Evolutionary conservation across 2,329 filamentous ascomycete species (phyloP), one percentile per base, ranked within the genome.

Genomic region (Cordyceps militaris): DNA sequence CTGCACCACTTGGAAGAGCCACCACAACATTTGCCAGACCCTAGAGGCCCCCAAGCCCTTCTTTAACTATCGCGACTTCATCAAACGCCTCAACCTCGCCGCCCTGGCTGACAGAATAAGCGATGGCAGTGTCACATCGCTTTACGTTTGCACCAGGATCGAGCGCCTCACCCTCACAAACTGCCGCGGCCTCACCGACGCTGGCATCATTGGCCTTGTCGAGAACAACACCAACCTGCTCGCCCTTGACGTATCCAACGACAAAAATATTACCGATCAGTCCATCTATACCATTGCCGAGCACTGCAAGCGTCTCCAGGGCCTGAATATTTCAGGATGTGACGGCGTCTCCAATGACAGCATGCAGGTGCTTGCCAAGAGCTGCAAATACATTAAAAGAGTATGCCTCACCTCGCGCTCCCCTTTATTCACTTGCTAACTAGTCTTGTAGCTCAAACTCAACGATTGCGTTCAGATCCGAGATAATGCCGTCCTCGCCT

Each of bases 121-220:
- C 75, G 93, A 99, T 70, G 93, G 94, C 52, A 97, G 91, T 54
- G 84, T 99, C 57, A 75, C 85, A 63, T 87, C 93, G 9, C 84
- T 99, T 65, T 80, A 84, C 26, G 82, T 86, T 42, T 99, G 94
- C 81, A 94, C 91, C 67, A 85, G 92, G 49, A 86, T 99, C 60
- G 94, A 99, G 76, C 86, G 94, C 28, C 76, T 99, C 65, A 99
- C 94, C 3, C 75, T 99, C 68, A 97, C 94, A 34, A 91, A 90
- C 72, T 99, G 94, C 78, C 83, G 81, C 36, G 84, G 87, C 62
- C 76, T 99, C 63, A 94, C 91, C 54, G 94, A 99, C 69, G 79
- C 83, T 42, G 93, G 92, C 46, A 79, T 99, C 38, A 87, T 86
- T 57, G 84, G 86, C 44, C 83, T 99, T 59, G 80, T 99, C 44